These are phyloP conservation scores for Pythium diclinum DNA, from an alignment of 352 stramenopile species.

Conservation along the genomic window DNA sequence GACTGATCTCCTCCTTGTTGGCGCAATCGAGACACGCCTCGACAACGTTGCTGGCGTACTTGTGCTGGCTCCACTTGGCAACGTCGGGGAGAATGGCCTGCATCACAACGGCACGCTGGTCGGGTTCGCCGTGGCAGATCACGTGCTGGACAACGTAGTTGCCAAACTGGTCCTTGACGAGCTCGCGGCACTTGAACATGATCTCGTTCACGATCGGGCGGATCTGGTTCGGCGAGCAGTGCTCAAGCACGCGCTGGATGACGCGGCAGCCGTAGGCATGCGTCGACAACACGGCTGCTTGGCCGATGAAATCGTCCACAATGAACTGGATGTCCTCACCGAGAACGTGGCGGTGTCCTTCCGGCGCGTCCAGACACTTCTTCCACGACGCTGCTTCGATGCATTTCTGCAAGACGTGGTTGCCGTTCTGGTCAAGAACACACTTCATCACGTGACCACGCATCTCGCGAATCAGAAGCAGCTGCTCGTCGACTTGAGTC, in stretches of 20 bases:
- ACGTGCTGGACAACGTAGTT: conserved; percentile 99
- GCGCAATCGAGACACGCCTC: conserved; percentile 92
- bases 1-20: conserved; percentile 73
- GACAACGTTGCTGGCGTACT: conserved; percentile 96
- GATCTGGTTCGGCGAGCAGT: conserved; percentile 90
- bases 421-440: conserved; percentile 97
- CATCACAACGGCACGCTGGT: conserved; percentile 84
- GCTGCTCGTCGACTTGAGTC: conserved; percentile 66
- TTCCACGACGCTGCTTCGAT: conserved; percentile 89
- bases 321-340: conserved; percentile 96
- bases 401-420: conserved; percentile 99
- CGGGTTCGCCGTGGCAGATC: conserved; percentile 89
- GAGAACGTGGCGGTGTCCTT: conserved; percentile 38
- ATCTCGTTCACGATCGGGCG: conserved; percentile 94
- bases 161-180: conserved; percentile 96
- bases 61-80: conserved; percentile 91
- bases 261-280: conserved; percentile 99
- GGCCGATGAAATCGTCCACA: conserved; percentile 92
- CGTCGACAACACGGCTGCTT: conserved; percentile 89
- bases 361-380: conserved; percentile 21
- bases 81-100: conserved; percentile 86
- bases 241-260: conserved; percentile 97
- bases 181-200: conserved; percentile 79
- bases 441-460: conserved; percentile 87
- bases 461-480: conserved; percentile 77